Conservation (phyloP, 768 basidiomycete species). For the Bullera alba region DNA sequence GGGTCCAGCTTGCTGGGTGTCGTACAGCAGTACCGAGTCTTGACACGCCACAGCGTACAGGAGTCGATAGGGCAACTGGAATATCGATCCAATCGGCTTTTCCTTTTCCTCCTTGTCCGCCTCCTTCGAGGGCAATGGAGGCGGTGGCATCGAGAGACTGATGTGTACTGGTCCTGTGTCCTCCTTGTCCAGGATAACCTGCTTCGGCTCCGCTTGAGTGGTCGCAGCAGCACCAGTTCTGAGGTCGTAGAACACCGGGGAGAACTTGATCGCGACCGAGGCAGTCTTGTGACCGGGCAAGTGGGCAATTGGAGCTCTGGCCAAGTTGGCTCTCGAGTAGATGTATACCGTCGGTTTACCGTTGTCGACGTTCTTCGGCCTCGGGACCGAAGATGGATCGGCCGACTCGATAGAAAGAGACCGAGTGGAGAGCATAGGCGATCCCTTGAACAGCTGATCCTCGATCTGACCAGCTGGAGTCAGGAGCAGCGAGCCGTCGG, state of each 20-base stretch:
- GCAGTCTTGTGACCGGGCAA: slow-evolving; percentile 94
- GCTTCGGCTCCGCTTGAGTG: slow-evolving; percentile 50
- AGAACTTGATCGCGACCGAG: slow-evolving; percentile 87
- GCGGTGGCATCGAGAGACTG: slow-evolving; percentile 54
- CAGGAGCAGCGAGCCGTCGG: slow-evolving; percentile 84
- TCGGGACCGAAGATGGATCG: slow-evolving; percentile 45
- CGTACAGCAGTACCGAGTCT: slow-evolving; percentile 90
- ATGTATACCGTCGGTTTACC: slow-evolving; percentile 73
- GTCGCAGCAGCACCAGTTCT: slow-evolving; percentile 52
- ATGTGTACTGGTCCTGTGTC: slow-evolving; percentile 44
- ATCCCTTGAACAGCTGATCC: slow-evolving; percentile 61
- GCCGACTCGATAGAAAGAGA: slow-evolving; percentile 19
- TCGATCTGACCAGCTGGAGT: slow-evolving; percentile 98
- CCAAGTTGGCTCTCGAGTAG: slow-evolving; percentile 90
- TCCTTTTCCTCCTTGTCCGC: slow-evolving; percentile 18
- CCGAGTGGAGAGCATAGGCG: slow-evolving; percentile 26
- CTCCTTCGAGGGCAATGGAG: slow-evolving; percentile 54
- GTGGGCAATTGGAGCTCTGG: slow-evolving; percentile 84
- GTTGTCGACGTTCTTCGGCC: slow-evolving; percentile 31
- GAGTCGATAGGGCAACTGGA: slow-evolving; percentile 87
- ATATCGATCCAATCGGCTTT: slow-evolving; percentile 56
- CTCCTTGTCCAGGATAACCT: slow-evolving; percentile 54
- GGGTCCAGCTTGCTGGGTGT: slow-evolving; percentile 91
- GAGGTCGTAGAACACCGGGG: slow-evolving; percentile 87
- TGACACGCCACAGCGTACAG: slow-evolving; percentile 92